A percentile compares a stretch with the other conserved stretches of the same genome.
These are phyloP conservation scores for Lactifluus volemus DNA, from an alignment of 768 basidiomycete species.

Conservation along the genomic window DNA sequence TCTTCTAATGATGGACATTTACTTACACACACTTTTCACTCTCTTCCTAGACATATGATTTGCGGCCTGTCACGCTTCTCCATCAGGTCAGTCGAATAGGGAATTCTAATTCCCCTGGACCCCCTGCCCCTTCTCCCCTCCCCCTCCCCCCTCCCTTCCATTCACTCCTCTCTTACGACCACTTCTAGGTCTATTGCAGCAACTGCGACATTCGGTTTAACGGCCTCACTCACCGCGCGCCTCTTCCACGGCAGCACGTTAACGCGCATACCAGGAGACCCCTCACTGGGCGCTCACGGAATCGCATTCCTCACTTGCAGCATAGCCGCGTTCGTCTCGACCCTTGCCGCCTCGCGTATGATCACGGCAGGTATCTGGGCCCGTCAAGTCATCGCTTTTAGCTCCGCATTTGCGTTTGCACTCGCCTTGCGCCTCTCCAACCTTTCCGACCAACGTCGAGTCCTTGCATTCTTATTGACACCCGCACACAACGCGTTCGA, in stretches of 20 bases:
- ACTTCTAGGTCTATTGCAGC: conserved; percentile 52
- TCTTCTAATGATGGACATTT: neutral
- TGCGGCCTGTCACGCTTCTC: conserved; percentile 51
- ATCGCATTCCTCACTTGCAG: conserved; percentile 25
- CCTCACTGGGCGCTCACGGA: conserved; percentile 22
- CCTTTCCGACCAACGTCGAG: conserved; percentile 40
- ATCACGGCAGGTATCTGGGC: neutral
- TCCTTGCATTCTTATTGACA: conserved; percentile 44
- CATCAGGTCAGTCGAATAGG: conserved; percentile 32
- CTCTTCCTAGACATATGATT: conserved; percentile 48
- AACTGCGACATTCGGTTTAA: conserved; percentile 43
- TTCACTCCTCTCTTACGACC: conserved; percentile 3
- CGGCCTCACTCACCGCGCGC: conserved; percentile 39
- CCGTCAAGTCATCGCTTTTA: conserved; percentile 27
- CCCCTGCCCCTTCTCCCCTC: neutral
- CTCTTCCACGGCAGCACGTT: conserved; percentile 27
- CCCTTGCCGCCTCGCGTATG: conserved; percentile 6
- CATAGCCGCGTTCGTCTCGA: conserved; percentile 16
- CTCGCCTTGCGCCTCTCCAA: conserved; percentile 46
- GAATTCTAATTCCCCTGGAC: neutral
- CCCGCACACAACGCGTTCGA: conserved; percentile 45
- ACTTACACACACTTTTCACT: neutral
- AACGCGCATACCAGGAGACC: conserved; percentile 23
- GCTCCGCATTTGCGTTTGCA: conserved; percentile 42
- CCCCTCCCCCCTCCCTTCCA: no score